A percentile compares a stretch with the other conserved stretches of the same genome.
phyloP scores from a whole-genome alignment of 2,329 filamentous ascomycete genomes.

The Apiospora malaysiana region DNA sequence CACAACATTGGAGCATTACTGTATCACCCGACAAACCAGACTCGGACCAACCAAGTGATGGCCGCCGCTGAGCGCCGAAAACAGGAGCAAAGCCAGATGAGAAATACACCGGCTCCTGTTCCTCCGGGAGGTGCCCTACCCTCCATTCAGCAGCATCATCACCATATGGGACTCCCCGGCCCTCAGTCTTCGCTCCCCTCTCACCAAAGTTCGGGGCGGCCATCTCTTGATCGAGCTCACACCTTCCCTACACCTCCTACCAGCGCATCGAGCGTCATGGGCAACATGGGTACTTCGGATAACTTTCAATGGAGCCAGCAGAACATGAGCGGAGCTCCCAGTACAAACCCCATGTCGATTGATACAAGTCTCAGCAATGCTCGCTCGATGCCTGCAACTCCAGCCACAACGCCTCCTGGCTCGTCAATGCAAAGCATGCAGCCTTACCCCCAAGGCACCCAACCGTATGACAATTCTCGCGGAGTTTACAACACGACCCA shows the following conservation, averaged over 20 bases:
- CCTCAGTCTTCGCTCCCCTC: constrained; percentile 63
- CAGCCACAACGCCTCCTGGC: constrained; percentile 87
- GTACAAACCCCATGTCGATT: constrained; percentile 76
- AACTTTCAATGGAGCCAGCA: constrained; percentile 79
- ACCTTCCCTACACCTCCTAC: constrained; percentile 94
- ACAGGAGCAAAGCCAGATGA: constrained; percentile 70
- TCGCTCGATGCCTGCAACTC: constrained; percentile 88
- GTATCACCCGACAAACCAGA: constrained; percentile 92
- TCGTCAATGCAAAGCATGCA: constrained; percentile 78
- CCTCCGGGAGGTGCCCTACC: constrained; percentile 58
- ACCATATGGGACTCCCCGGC: constrained; percentile 63
- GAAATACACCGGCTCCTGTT: constrained; percentile 60
- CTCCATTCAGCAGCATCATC: constrained; percentile 72
- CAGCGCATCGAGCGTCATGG: constrained; percentile 86
- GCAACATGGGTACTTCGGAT: constrained; percentile 74
- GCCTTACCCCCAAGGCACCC: constrained; percentile 71
- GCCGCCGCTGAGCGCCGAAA: constrained; percentile 81
- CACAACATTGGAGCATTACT: constrained; percentile 94
- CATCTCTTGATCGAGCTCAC: constrained; percentile 81
- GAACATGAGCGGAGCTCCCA: constrained; percentile 66
- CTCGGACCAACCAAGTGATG: constrained; percentile 83
- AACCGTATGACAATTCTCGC: constrained; percentile 77
- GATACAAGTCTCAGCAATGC: constrained; percentile 80
- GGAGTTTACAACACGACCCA: constrained; percentile 79
- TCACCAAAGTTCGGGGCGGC: constrained; percentile 75